Evolutionary conservation across 2,329 filamentous ascomycete species (phyloP).

Genomic region (Claviceps sp.): DNA sequence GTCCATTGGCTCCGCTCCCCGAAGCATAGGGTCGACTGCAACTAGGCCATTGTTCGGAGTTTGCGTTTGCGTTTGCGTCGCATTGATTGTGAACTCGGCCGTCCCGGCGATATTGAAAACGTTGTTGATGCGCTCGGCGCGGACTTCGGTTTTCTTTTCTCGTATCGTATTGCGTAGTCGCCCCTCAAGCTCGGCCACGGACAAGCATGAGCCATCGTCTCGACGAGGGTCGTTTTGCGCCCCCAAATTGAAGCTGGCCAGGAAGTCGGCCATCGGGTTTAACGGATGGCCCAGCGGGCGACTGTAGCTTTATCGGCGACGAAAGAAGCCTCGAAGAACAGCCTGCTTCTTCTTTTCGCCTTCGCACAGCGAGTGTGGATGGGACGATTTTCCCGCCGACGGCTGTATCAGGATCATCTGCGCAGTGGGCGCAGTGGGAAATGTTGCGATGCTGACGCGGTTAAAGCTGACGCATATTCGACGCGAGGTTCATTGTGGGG

Average conservation of each 20-base stretch:
- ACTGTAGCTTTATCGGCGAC: background rate
- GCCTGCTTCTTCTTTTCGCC: background rate
- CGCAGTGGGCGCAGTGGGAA: background rate
- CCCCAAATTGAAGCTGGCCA: slow-evolving; percentile 22
- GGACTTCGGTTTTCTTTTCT: slow-evolving; percentile 30
- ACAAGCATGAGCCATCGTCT: slow-evolving; percentile 16
- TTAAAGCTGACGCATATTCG: background rate
- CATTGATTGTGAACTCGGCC: slow-evolving; percentile 28
- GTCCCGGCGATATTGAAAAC: slow-evolving; percentile 33
- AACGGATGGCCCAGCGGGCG: background rate
- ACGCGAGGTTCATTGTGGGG: background rate
- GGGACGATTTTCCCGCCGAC: background rate
- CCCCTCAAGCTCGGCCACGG: slow-evolving; percentile 31
- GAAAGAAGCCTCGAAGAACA: background rate
- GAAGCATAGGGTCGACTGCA: slow-evolving; percentile 22
- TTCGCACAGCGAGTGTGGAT: background rate
- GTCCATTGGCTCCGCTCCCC: slow-evolving; percentile 13
- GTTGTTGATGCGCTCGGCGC: slow-evolving; percentile 34
- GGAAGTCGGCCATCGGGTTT: slow-evolving; percentile 23
- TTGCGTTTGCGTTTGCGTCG: slow-evolving; percentile 26
- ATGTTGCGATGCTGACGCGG: background rate
- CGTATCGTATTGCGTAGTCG: slow-evolving; percentile 29
- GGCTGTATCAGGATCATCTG: background rate
- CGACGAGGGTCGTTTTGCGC: slow-evolving; percentile 11
- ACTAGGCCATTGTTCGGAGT: slow-evolving; percentile 18